Conservation (phyloP, 305 asterid species). For the Ajuga reptans region DNA sequence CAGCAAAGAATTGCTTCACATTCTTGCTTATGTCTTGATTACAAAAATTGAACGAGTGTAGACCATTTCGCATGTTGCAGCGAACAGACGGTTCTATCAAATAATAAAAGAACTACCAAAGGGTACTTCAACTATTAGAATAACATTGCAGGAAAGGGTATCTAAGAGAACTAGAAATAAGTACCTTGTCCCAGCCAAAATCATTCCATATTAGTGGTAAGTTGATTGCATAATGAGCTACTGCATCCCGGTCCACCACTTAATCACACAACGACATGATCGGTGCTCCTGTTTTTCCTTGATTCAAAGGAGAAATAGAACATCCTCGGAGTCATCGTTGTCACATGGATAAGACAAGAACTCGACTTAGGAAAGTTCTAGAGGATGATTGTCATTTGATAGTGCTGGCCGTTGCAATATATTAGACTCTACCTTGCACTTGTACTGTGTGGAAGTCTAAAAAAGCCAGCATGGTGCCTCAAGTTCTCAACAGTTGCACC, state of each 20-base stretch:
- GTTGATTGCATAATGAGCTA: conserved; percentile 30
- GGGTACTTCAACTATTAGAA: neutral
- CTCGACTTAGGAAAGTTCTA: neutral
- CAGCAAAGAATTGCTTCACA: neutral
- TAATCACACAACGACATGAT: conserved; percentile 54
- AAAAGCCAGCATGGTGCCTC: conserved; percentile 56
- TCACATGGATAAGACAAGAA: neutral
- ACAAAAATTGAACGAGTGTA: neutral
- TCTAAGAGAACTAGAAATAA: neutral
- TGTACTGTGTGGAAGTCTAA: conserved; percentile 37
- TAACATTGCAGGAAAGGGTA: neutral
- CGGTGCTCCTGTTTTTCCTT: conserved; percentile 29
- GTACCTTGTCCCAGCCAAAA: conserved; percentile 62
- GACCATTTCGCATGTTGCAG: neutral
- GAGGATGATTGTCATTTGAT: neutral
- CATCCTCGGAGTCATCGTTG: conserved; percentile 33
- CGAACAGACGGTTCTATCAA: neutral
- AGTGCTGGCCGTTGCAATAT: neutral
- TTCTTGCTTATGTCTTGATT: neutral
- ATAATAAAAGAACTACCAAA: neutral
- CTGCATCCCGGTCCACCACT: conserved; percentile 66
- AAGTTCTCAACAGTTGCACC: conserved; percentile 29
- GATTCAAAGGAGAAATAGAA: conserved; percentile 61
- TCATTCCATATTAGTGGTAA: conserved; percentile 47
- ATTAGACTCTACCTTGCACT: conserved; percentile 33